Evolutionary conservation across 805 yeast genomes (phyloP), one percentile per base, ranked within the genome.

Genomic region (Candida sphagnicola): DNA sequence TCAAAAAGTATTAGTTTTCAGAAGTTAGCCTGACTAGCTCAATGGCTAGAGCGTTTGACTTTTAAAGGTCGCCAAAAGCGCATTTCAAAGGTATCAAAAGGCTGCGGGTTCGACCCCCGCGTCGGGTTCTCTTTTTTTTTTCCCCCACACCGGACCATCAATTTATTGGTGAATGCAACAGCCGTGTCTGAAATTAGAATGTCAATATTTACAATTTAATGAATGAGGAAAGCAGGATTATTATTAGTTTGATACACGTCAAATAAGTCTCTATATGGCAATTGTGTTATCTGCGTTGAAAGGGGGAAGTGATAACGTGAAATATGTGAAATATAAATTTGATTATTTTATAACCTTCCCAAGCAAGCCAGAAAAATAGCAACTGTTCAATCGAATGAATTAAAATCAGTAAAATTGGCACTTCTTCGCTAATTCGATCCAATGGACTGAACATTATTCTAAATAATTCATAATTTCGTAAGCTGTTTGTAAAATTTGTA

Each of bases 31-130:
- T 33, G 35, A 28, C 35, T 33, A 33, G 35, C 35, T 33, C 35
- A 33, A 33, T 33, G 35, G 35, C 35, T 33, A 33, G 35, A 33
- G 35, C 35, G 35, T 33, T 33, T 33, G 35, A 33, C 35, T 33
- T 33, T 33, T 33, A 33, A 33, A 18, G 23, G 35, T 33, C 35
- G 23, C 35, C 15, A 8, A 21, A 21, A 33, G 35, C 35, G 35
- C 35, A 18, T 15, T 33, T 18, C 5, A 31, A 33, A 33, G 35
- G 35, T 33, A 33, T 33, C 35, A 33, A 33, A 33, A 33, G 35
- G 35, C 28, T 33, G 35, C 35, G 35, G 35, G 35, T 33, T 33
- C 35, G 35, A 33, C 35, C 35, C 35, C 35, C 35, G 35, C 35
- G 35, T 33, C 35, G 35, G 35, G 35, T 28, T 33, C 23, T 33